Conservation (phyloP, 441 rosid genomes). For the Erodium chrysanthum region DNA sequence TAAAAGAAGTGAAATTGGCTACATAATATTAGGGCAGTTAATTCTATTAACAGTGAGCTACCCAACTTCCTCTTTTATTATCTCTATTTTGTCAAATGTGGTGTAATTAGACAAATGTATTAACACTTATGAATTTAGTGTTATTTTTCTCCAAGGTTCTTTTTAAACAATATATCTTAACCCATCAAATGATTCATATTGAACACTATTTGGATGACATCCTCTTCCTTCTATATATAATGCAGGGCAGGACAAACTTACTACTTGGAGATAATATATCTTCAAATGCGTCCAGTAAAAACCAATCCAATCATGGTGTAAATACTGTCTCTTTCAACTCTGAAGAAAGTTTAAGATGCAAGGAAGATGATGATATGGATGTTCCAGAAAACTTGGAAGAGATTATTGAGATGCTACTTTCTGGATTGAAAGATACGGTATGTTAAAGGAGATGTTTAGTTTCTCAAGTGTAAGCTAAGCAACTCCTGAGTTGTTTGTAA, state of each 20-base stretch:
- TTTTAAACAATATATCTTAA: background rate
- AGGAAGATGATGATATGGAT: constrained; percentile 68
- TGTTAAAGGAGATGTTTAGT: constrained; percentile 26
- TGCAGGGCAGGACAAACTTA: constrained; percentile 52
- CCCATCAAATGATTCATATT: background rate
- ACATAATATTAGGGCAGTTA: background rate
- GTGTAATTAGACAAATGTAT: background rate
- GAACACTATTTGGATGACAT: constrained; percentile 12
- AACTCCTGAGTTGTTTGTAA: background rate
- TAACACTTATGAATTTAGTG: background rate
- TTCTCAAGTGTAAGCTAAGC: constrained; percentile 5
- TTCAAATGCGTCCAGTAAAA: constrained; percentile 26
- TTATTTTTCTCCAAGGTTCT: background rate
- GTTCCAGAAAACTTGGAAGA: constrained; percentile 84
- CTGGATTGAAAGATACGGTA: constrained; percentile 86
- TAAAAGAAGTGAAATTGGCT: background rate
- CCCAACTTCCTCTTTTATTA: background rate
- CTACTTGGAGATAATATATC: constrained; percentile 52
- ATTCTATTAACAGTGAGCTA: background rate
- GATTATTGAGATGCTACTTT: constrained; percentile 73
- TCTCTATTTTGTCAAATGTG: background rate
- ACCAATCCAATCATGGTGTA: constrained; percentile 23
- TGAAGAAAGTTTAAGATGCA: constrained; percentile 27
- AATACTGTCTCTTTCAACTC: constrained; percentile 22
- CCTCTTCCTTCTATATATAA: constrained; percentile 21